A percentile compares a stretch with the other conserved stretches of the same genome.
Conservation (phyloP, 768 basidiomycete genomes). For the Boletus huronensis region DNA sequence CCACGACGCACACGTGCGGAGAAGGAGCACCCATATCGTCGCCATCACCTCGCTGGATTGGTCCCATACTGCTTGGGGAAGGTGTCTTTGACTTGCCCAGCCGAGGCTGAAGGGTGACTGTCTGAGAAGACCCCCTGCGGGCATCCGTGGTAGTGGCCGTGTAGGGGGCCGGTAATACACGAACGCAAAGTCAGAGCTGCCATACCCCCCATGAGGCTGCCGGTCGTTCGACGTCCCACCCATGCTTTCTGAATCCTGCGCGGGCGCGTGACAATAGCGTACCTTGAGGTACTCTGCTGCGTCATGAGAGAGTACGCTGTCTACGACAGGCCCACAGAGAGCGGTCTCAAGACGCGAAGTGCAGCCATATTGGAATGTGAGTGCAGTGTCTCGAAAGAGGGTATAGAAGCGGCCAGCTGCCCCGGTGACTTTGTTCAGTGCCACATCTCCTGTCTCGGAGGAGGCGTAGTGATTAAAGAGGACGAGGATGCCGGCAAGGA, state of each 20-base stretch:
- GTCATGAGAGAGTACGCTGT: neutral
- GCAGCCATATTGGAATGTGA: slow-evolving; percentile 5
- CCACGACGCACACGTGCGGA: neutral
- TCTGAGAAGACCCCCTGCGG: neutral
- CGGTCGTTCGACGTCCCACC: neutral
- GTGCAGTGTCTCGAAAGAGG: slow-evolving; percentile 7
- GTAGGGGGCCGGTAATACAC: neutral
- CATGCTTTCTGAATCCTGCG: neutral
- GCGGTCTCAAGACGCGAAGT: neutral
- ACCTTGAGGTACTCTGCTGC: neutral
- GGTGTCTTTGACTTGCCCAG: neutral
- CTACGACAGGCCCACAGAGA: neutral
- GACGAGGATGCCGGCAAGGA: slow-evolving; percentile 20
- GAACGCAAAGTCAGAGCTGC: neutral
- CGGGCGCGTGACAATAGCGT: slow-evolving; percentile 4
- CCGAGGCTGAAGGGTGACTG: neutral
- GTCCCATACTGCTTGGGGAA: neutral
- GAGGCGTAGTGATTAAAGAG: slow-evolving; percentile 16
- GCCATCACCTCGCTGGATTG: neutral
- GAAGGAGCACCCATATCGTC: neutral
- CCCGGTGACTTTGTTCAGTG: slow-evolving; percentile 20
- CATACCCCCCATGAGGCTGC: neutral
- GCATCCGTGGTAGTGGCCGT: neutral
- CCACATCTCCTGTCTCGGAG: slow-evolving; percentile 15
- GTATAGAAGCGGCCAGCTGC: slow-evolving; percentile 16